Conservation (phyloP, 345 rosid genomes). For the Eutrema heterophyllum region DNA sequence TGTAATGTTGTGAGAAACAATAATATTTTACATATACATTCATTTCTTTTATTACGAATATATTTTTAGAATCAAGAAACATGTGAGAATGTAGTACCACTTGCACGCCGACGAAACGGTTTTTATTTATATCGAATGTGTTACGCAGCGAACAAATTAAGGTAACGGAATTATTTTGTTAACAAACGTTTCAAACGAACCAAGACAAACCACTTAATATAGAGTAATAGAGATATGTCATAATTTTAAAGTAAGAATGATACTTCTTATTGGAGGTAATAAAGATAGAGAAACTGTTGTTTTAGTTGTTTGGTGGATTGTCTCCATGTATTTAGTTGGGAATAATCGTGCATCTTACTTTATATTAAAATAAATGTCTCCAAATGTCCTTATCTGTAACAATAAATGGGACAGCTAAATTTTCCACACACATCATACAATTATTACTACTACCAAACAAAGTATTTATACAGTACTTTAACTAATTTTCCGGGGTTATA, state of each 20-base stretch:
- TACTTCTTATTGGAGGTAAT: neutral
- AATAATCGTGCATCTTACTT: slow-evolving; percentile 36
- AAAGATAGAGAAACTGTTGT: slow-evolving; percentile 24
- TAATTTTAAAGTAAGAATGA: neutral
- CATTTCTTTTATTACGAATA: too few relatives aligned
- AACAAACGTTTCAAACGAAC: neutral
- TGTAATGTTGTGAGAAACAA: too few relatives aligned
- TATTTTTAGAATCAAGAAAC: neutral
- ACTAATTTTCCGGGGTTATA: slow-evolving; percentile 6
- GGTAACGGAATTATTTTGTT: neutral
- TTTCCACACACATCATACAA: slow-evolving; percentile 18
- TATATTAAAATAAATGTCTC: neutral
- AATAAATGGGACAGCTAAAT: slow-evolving; percentile 31
- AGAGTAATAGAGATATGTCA: neutral
- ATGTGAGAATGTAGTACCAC: neutral
- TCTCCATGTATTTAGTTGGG: slow-evolving; percentile 35
- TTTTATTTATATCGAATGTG: neutral
- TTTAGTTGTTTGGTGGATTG: slow-evolving; percentile 34
- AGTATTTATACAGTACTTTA: slow-evolving; percentile 16
- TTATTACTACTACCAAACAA: neutral
- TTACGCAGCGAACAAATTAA: neutral
- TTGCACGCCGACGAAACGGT: neutral
- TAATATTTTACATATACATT: too few relatives aligned
- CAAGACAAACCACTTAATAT: neutral
- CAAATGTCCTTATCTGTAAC: slow-evolving; percentile 34